Evolutionary conservation across 371 early-diverging fungal genomes (phyloP).

Genomic region (Mucor racemosus): DNA sequence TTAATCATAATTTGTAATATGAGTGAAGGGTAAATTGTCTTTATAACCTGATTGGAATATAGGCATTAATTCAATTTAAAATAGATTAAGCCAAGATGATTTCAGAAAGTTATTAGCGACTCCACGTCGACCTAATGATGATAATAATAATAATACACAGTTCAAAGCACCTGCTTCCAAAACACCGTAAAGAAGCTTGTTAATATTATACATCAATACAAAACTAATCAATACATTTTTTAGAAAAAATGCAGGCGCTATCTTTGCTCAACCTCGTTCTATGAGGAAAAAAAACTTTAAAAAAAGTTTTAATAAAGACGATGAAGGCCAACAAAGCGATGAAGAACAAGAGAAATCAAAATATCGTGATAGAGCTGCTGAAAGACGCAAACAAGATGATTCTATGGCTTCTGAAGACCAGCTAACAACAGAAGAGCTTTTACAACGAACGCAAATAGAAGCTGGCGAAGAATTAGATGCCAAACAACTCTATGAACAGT

Average conservation of each 20-base stretch:
- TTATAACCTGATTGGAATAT: too few species aligned
- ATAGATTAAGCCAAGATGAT: constrained; percentile 77
- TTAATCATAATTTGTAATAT: background rate
- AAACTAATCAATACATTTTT: background rate
- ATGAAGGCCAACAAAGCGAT: constrained; percentile 12
- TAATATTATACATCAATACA: background rate
- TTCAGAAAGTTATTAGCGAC: constrained; percentile 81
- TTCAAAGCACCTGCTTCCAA: constrained; percentile 53
- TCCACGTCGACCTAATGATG: constrained; percentile 58
- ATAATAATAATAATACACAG: constrained; percentile 21
- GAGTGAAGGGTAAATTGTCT: constrained; percentile 4
- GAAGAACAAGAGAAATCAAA: constrained; percentile 15
- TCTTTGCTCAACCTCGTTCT: constrained; percentile 53
- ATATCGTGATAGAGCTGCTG: constrained; percentile 91
- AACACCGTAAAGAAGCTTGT: constrained; percentile 41
- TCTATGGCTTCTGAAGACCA: constrained; percentile 29
- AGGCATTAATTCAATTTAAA: background rate
- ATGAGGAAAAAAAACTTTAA: constrained; percentile 45
- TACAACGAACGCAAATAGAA: constrained; percentile 31
- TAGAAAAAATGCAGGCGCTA: constrained; percentile 42
- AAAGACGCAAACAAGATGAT: constrained; percentile 74
- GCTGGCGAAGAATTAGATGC: constrained; percentile 49
- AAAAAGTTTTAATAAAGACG: constrained; percentile 19
- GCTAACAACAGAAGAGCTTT: constrained; percentile 34
- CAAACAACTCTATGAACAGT: constrained; percentile 71